Conservation (phyloP, 176 grass and related monocot species). For the Musa troglodytarum region DNA sequence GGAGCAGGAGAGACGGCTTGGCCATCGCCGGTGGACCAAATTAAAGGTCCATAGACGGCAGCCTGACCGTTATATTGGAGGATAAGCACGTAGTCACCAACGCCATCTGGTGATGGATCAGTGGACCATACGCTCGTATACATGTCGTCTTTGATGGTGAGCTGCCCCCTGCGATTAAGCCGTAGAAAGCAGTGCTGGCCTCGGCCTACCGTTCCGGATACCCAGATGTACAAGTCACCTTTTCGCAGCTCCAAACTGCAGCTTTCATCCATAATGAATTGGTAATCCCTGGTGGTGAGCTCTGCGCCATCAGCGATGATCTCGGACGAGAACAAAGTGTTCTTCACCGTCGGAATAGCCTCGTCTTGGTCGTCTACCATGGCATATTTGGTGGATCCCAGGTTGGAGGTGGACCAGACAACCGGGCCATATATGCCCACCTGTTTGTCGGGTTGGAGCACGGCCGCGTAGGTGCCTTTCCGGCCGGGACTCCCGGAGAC, state of each 20-base stretch:
- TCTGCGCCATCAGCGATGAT: too few species aligned
- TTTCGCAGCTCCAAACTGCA: not conserved
- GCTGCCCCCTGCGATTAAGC: conserved; percentile 1
- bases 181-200: not conserved
- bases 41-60: too few species aligned
- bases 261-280: not conserved
- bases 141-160: not conserved
- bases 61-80: not conserved
- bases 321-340: too few species aligned
- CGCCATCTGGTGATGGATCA: not conserved
- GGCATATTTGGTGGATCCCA: not conserved
- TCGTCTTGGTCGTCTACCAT: too few species aligned
- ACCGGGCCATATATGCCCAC: not conserved
- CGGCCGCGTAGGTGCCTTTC: not conserved
- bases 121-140: not conserved
- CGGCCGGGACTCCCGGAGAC: not conserved
- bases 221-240: not conserved
- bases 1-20: too few species aligned
- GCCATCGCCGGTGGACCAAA: too few species aligned
- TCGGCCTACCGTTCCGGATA: not conserved
- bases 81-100: conserved; percentile 3
- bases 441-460: not conserved
- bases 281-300: not conserved
- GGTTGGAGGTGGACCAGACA: not conserved
- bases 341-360: too few species aligned